These are phyloP conservation scores for Hypoxylon crocopeplum DNA, from an alignment of 495 filamentous ascomycete genomes.

Conservation along the genomic window DNA sequence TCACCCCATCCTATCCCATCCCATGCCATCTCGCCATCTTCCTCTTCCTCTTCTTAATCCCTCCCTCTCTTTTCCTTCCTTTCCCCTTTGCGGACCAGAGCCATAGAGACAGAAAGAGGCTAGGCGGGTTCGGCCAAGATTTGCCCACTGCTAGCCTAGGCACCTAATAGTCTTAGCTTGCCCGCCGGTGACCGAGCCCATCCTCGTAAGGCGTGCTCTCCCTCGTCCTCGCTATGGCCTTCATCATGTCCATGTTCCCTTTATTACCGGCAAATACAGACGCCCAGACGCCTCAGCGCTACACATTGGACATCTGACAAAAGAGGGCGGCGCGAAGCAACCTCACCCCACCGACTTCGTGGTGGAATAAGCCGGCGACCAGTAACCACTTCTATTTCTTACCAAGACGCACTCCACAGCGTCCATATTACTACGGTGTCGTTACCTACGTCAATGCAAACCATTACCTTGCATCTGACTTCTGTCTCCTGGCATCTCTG, in stretches of 20 bases:
- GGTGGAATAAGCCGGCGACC: conserved; percentile 12
- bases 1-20: neutral
- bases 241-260: too few relatives aligned
- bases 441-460: conserved; percentile 28
- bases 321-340: conserved; percentile 15
- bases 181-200: too few relatives aligned
- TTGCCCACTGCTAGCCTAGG: too few relatives aligned
- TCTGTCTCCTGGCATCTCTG: conserved; percentile 4
- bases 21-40: neutral
- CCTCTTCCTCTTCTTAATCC: neutral
- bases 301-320: conserved; percentile 9
- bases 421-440: conserved; percentile 13
- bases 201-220: neutral
- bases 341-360: conserved; percentile 28
- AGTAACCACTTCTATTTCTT: neutral
- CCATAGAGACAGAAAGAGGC: neutral
- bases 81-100: neutral
- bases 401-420: conserved; percentile 7
- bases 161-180: too few relatives aligned
- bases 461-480: conserved; percentile 12
- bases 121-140: neutral
- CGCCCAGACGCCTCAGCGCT: too few relatives aligned
- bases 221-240: neutral
- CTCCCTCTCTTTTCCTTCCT: neutral
- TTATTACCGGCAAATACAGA: conserved; percentile 4